These are phyloP conservation scores for Colletotrichum sp. DNA, from an alignment of 2,329 filamentous ascomycete species.

Conservation along the genomic window DNA sequence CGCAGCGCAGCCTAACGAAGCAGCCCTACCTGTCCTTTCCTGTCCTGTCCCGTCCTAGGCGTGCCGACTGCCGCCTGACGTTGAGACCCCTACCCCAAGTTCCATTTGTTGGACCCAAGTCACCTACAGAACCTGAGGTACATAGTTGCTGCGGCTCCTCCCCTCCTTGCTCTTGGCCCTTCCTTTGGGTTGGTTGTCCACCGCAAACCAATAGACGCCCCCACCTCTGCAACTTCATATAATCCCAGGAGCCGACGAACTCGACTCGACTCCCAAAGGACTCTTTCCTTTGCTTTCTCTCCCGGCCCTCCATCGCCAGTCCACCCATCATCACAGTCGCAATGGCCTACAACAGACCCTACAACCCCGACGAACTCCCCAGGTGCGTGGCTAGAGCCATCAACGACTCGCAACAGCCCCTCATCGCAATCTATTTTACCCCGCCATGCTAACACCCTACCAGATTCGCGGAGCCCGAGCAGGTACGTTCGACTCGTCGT, in stretches of 20 bases:
- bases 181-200: not conserved
- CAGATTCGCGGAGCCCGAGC: constrained; percentile 78
- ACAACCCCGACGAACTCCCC: constrained; percentile 93
- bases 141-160: constrained; percentile 10
- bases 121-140: not conserved
- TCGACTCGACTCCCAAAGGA: not conserved
- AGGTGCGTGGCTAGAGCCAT: constrained; percentile 63
- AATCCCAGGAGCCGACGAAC: not conserved
- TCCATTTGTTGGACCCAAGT: not conserved
- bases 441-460: constrained; percentile 28
- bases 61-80: constrained; percentile 19
- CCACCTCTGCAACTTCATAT: constrained; percentile 17
- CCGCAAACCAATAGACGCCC: not conserved
- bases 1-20: constrained; percentile 9
- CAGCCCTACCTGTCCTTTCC: not conserved
- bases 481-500: constrained; percentile 47
- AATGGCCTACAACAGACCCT: constrained; percentile 95
- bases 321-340: constrained; percentile 23
- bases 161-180: not conserved
- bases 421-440: constrained; percentile 11
- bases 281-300: not conserved
- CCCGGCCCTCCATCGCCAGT: not conserved
- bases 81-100: not conserved
- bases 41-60: not conserved
- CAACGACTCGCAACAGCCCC: constrained; percentile 16